Evolutionary conservation across 2,329 filamentous ascomycete genomes (phyloP).

Genomic region (Thielaviopsis ethacetica): DNA sequence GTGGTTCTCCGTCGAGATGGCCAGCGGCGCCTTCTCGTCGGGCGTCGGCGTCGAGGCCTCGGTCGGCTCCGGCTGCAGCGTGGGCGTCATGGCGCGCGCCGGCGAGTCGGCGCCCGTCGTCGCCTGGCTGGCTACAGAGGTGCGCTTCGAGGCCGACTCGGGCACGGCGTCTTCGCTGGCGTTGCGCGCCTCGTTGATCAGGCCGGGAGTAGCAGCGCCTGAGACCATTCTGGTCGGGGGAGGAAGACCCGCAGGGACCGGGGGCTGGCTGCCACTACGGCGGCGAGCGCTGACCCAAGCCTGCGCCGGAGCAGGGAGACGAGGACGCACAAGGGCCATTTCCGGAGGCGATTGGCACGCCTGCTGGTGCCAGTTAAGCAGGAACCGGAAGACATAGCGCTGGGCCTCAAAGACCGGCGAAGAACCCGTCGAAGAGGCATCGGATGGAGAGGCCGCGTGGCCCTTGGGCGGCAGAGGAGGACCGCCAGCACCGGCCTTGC

Average conservation of each 20-base stretch:
- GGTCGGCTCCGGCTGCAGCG: background rate
- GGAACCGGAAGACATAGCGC: slow-evolving; percentile 58
- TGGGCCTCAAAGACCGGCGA: slow-evolving; percentile 37
- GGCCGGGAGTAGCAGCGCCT: slow-evolving; percentile 27
- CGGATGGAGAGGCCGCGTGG: slow-evolving; percentile 24
- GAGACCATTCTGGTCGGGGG: slow-evolving; percentile 31
- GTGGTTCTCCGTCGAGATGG: background rate
- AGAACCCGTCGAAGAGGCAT: slow-evolving; percentile 37
- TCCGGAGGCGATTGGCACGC: slow-evolving; percentile 21
- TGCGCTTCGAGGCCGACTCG: slow-evolving; percentile 15
- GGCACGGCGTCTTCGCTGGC: slow-evolving; percentile 24
- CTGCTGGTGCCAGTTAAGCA: slow-evolving; percentile 44
- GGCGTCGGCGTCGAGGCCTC: background rate
- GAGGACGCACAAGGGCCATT: slow-evolving; percentile 44
- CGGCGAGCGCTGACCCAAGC: slow-evolving; percentile 33
- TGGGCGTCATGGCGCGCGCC: background rate
- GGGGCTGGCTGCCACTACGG: slow-evolving; percentile 23
- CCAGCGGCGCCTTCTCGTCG: background rate
- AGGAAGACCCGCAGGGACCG: slow-evolving; percentile 22
- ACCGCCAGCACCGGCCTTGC: slow-evolving; percentile 7
- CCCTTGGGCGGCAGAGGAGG: slow-evolving; percentile 21
- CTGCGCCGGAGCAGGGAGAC: slow-evolving; percentile 56
- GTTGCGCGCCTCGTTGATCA: slow-evolving; percentile 35
- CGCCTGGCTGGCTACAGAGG: slow-evolving; percentile 11
- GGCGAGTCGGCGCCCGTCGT: background rate